Percentiles rank a stretch among this genome's conserved stretches.
These are phyloP conservation scores for Salix koriyanagi DNA, from an alignment of 345 rosid genomes.

Conservation along the genomic window DNA sequence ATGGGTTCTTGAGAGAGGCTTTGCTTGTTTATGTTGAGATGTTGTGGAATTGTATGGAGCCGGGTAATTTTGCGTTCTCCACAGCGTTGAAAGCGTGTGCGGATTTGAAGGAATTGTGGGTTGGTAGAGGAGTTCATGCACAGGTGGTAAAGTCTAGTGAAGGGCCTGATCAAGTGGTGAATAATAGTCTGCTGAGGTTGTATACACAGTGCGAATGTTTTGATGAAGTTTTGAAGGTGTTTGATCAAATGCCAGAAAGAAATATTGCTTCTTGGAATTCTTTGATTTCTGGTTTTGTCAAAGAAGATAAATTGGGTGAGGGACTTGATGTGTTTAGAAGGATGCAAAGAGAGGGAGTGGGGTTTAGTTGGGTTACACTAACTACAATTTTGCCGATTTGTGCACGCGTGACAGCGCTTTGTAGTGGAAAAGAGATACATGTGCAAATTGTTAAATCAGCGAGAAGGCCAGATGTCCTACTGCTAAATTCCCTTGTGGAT, in stretches of 20 bases:
- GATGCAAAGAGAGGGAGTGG: constrained; percentile 37
- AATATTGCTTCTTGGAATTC: constrained; percentile 23
- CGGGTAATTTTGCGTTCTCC: constrained; percentile 42
- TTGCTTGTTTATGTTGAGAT: constrained; percentile 29
- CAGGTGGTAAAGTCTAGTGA: constrained; percentile 37
- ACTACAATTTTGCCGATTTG: constrained; percentile 38
- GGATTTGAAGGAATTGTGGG: constrained; percentile 14
- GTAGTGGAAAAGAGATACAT: constrained; percentile 40
- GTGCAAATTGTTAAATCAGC: constrained; percentile 32
- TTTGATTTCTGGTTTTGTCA: constrained; percentile 11
- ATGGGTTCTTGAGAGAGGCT: constrained; percentile 33
- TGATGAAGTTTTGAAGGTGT: constrained; percentile 27
- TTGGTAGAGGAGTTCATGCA: constrained; percentile 42
- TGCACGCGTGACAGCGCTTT: constrained; percentile 31
- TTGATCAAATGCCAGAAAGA: constrained; percentile 16
- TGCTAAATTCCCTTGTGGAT: constrained; percentile 24
- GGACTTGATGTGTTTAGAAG: constrained; percentile 31
- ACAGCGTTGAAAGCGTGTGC: constrained; percentile 41
- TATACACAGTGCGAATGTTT: constrained; percentile 27
- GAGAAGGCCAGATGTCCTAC: constrained; percentile 32
- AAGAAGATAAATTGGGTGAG: constrained; percentile 14
- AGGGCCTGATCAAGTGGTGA: constrained; percentile 44
- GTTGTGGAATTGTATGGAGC: constrained; percentile 27
- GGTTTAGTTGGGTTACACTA: constrained; percentile 45
- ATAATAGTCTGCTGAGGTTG: constrained; percentile 29